Percentiles rank a stretch among this genome's conserved stretches.
These are phyloP conservation scores for Brettanomyces custersianus DNA, from an alignment of 805 yeast genomes.

Conservation along the genomic window DNA sequence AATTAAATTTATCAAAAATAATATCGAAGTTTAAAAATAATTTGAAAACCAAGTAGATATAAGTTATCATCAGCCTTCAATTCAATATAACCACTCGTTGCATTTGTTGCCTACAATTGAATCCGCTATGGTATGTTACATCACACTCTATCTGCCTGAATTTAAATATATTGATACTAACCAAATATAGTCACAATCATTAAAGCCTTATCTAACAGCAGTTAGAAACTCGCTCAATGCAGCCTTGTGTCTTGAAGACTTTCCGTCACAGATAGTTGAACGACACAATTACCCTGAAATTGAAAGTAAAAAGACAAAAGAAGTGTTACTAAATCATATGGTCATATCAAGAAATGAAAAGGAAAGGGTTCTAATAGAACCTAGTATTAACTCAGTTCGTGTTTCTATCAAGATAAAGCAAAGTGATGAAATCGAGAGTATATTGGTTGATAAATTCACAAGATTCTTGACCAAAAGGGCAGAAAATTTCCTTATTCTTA, in stretches of 20 bases:
- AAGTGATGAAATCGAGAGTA: constrained; percentile 94
- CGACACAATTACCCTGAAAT: constrained; percentile 97
- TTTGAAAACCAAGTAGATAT: too few relatives aligned
- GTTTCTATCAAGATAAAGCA: constrained; percentile 90
- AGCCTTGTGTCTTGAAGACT: constrained; percentile 85
- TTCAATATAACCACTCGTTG: too few relatives aligned
- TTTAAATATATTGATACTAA: neutral
- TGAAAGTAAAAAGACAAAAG: constrained; percentile 76
- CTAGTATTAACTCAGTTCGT: constrained; percentile 87
- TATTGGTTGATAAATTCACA: constrained; percentile 89
- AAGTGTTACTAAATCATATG: constrained; percentile 81
- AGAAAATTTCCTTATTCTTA: constrained; percentile 82
- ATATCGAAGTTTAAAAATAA: too few relatives aligned
- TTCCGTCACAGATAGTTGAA: constrained; percentile 91
- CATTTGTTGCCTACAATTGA: too few relatives aligned
- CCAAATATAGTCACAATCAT: constrained; percentile 74
- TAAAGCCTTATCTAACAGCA: constrained; percentile 89
- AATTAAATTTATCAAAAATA: too few relatives aligned
- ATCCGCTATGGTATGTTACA: too few relatives aligned
- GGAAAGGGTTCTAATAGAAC: constrained; percentile 87
- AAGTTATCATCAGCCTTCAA: too few relatives aligned
- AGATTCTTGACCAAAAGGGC: constrained; percentile 93
- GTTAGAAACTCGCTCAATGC: constrained; percentile 91
- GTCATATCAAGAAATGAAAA: constrained; percentile 87
- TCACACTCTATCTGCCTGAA: too few relatives aligned